Conservation (phyloP, 1,284 basidiomycete genomes). For the Ustilago nuda region DNA sequence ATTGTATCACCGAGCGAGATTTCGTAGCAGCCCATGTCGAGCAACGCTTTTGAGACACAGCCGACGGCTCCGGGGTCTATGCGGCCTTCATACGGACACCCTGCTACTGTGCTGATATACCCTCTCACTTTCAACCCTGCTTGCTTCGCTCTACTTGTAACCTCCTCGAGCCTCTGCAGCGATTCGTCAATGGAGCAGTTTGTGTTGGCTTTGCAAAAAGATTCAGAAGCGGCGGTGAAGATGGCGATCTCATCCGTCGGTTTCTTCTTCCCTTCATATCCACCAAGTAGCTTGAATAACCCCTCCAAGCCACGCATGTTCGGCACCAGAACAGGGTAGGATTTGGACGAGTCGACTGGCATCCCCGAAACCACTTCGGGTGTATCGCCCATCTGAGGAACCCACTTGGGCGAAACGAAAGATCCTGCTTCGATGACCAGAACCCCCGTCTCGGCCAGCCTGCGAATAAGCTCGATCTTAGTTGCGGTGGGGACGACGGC, state of each 20-base stretch:
- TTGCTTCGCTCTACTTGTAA: slow-evolving; percentile 76
- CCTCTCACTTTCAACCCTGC: slow-evolving; percentile 82
- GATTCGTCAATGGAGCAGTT: slow-evolving; percentile 82
- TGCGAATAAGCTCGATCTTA: slow-evolving; percentile 84
- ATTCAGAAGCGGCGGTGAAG: slow-evolving; percentile 87
- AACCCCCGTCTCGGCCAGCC: slow-evolving; percentile 79
- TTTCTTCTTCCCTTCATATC: slow-evolving; percentile 6
- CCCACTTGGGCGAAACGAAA: slow-evolving; percentile 85
- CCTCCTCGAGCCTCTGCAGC: slow-evolving; percentile 76
- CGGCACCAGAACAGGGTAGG: slow-evolving; percentile 87
- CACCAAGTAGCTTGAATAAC: slow-evolving; percentile 36
- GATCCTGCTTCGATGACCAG: slow-evolving; percentile 86
- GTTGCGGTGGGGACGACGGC: slow-evolving; percentile 78
- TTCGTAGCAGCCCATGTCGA: slow-evolving; percentile 94
- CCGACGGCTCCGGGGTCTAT: slow-evolving; percentile 79
- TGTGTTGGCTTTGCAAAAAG: slow-evolving; percentile 85
- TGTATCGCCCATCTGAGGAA: slow-evolving; percentile 73
- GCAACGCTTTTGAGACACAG: slow-evolving; percentile 78
- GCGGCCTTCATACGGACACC: slow-evolving; percentile 85
- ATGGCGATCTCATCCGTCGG: slow-evolving; percentile 86
- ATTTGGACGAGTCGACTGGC: slow-evolving; percentile 73
- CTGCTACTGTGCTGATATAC: slow-evolving; percentile 79
- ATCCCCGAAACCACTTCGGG: slow-evolving; percentile 74
- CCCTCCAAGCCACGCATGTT: slow-evolving; percentile 77
- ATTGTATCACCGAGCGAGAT: slow-evolving; percentile 92